phyloP scores from a whole-genome alignment of 495 filamentous ascomycete species.

The Cercophora scortea region DNA sequence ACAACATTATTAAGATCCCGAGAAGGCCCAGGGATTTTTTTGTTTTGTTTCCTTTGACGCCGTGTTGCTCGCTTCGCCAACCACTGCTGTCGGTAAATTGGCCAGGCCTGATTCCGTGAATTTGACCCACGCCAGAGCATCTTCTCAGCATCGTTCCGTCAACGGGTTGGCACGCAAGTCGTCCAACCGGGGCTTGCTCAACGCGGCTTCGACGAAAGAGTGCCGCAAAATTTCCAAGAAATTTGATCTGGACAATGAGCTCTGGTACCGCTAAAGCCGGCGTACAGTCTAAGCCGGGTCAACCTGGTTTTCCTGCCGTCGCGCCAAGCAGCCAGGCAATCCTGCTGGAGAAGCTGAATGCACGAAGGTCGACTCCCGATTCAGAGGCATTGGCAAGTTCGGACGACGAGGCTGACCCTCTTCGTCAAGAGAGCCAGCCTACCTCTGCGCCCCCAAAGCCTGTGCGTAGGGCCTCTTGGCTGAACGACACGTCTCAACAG shows the following conservation, averaged over 20 bases:
- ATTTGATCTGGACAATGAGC: conserved; percentile 32
- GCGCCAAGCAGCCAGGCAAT: conserved; percentile 49
- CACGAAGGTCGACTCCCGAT: conserved; percentile 76
- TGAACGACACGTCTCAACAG: conserved; percentile 49
- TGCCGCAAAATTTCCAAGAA: too few species aligned
- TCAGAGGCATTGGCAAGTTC: conserved; percentile 90
- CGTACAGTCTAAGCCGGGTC: conserved; percentile 31
- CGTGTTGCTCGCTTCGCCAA: too few species aligned
- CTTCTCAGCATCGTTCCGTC: too few species aligned
- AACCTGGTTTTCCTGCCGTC: conserved; percentile 25
- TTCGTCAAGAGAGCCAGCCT: conserved; percentile 39
- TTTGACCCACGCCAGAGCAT: too few species aligned
- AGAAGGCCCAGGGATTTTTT: too few species aligned
- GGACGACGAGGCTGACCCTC: conserved; percentile 71
- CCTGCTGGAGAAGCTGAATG: conserved; percentile 63
- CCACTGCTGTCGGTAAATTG: too few species aligned
- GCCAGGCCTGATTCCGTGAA: too few species aligned
- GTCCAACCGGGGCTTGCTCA: too few species aligned
- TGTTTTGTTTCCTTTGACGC: too few species aligned
- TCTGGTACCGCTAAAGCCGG: conserved; percentile 34
- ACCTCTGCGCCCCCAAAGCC: conserved; percentile 41
- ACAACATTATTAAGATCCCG: too few species aligned
- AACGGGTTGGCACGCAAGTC: too few species aligned
- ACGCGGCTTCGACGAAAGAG: too few species aligned
- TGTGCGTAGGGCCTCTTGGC: conserved; percentile 51